Evolutionary conservation across 139 green algal genomes (phyloP).

Genomic region (Limnomonas spitsbergensis): DNA sequence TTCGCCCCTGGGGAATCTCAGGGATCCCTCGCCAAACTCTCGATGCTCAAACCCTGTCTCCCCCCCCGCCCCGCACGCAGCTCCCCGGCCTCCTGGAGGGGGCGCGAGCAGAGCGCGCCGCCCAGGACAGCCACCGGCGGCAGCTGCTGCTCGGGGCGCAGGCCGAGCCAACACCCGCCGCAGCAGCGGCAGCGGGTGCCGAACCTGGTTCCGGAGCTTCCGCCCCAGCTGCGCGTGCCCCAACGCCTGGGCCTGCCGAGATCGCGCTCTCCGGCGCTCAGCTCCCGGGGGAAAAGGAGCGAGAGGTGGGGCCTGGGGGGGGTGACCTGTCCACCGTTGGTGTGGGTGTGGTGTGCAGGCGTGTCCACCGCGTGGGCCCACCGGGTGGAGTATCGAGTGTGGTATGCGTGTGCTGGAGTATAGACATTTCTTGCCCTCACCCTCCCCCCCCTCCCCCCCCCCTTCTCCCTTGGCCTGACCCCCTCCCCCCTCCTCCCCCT

Average conservation of each 20-base stretch:
- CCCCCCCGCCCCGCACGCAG: no score
- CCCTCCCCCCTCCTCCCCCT: no score
- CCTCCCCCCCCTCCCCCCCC: no score
- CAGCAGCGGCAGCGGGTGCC: background rate
- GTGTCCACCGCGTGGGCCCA: no score
- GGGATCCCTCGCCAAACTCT: no score
- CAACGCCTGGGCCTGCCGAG: background rate
- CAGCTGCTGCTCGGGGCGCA: slow-evolving; percentile 11
- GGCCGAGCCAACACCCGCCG: background rate
- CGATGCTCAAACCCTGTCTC: no score
- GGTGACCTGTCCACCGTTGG: background rate
- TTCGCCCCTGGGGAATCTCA: no score
- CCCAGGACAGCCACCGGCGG: slow-evolving; percentile 20
- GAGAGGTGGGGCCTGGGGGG: slow-evolving; percentile 57
- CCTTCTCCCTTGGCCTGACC: no score
- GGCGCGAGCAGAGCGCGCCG: slow-evolving; percentile 24
- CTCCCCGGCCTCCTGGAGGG: slow-evolving; percentile 6
- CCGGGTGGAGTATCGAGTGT: no score
- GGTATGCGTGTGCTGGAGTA: no score
- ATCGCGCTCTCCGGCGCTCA: background rate
- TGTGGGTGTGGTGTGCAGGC: background rate
- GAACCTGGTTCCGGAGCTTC: background rate
- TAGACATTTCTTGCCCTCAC: no score
- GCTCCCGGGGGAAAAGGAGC: slow-evolving; percentile 44
- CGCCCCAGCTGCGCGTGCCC: background rate